Conservation (phyloP, 2,329 filamentous ascomycete species). For the Nectriaceae sp. region DNA sequence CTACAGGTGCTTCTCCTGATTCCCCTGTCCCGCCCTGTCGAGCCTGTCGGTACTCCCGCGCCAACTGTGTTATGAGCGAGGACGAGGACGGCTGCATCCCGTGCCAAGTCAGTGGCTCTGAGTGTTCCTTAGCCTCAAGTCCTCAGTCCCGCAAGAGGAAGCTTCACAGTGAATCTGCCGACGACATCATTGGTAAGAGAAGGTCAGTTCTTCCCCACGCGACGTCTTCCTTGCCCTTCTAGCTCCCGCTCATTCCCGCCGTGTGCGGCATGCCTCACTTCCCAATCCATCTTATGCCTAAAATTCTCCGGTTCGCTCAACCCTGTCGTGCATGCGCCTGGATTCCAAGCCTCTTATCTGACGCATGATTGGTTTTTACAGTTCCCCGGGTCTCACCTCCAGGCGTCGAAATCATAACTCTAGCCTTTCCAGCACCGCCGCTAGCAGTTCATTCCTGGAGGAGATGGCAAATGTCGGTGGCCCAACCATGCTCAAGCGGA, state of each 20-base stretch:
- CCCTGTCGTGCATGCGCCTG: conserved; percentile 15
- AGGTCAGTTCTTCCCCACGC: conserved; percentile 56
- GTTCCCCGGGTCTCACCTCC: conserved; percentile 56
- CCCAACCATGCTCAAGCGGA: conserved; percentile 66
- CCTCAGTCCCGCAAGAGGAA: conserved; percentile 81
- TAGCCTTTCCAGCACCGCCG: conserved; percentile 62
- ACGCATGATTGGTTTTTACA: conserved; percentile 52
- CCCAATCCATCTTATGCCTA: conserved; percentile 14
- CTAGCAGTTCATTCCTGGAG: conserved; percentile 65
- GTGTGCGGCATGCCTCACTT: conserved; percentile 21
- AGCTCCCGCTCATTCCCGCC: conserved; percentile 2
- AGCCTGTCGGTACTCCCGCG: conserved; percentile 72
- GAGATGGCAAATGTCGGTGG: conserved; percentile 72
- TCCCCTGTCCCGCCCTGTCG: conserved; percentile 63
- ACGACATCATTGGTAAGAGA: conserved; percentile 65
- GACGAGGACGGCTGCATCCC: conserved; percentile 76
- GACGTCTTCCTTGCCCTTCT: background rate
- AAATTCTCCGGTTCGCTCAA: conserved; percentile 23
- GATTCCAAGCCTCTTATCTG: conserved; percentile 36
- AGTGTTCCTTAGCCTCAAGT: conserved; percentile 77
- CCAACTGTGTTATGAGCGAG: conserved; percentile 73
- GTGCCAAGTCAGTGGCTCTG: conserved; percentile 75
- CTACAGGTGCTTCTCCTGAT: conserved; percentile 41
- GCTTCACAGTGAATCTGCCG: conserved; percentile 63
- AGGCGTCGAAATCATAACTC: conserved; percentile 55